Percentiles rank a stretch among this genome's conserved stretches.
phyloP scores from a whole-genome alignment of 176 grass and related monocot species.

The Carex parvula region DNA sequence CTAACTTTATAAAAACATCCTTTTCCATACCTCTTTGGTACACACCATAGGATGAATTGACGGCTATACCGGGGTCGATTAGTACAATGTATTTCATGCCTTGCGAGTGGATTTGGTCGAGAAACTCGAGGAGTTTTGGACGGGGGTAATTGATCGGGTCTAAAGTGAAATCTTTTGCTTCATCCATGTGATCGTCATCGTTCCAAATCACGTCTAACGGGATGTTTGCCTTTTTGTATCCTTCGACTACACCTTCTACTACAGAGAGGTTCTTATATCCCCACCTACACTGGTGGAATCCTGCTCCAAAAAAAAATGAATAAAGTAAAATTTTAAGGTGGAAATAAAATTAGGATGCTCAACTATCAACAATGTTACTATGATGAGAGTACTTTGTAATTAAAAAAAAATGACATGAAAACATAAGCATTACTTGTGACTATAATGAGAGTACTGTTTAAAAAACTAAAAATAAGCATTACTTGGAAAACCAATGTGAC shows the following conservation, averaged over 20 bases:
- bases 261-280: conserved; percentile 90
- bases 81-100: conserved; percentile 97
- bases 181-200: conserved; percentile 94
- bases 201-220: conserved; percentile 97
- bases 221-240: conserved; percentile 67
- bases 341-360: background rate
- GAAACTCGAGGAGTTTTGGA: conserved; percentile 64
- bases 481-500: no score
- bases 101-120: conserved; percentile 54
- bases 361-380: background rate
- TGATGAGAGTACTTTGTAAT: conserved; percentile 5
- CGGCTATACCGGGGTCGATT: conserved; percentile 81
- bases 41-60: conserved; percentile 73
- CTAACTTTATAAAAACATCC: conserved; percentile 83
- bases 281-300: conserved; percentile 96
- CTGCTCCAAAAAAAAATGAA: conserved; percentile 27
- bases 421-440: background rate
- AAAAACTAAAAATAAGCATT: no score
- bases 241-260: conserved; percentile 74
- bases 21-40: conserved; percentile 62
- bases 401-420: background rate
- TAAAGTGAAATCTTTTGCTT: conserved; percentile 80
- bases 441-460: no score
- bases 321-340: background rate
- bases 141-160: conserved; percentile 74